These are phyloP conservation scores for Gilbertella persicaria DNA, from an alignment of 371 early-diverging fungal species.

Conservation along the genomic window DNA sequence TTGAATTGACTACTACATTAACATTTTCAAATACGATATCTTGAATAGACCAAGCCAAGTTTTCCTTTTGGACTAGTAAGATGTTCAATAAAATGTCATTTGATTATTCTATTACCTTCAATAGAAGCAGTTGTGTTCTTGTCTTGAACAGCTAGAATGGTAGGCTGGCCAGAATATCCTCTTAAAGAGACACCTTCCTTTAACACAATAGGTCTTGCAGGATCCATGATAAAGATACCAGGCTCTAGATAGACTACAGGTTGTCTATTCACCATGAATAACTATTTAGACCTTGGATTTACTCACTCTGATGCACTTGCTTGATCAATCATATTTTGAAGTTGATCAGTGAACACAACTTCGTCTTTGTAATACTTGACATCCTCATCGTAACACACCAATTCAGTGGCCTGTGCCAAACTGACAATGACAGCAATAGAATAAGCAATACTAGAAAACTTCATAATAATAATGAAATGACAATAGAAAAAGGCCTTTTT, in stretches of 20 bases:
- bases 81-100: neutral
- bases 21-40: constrained; percentile 47
- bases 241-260: constrained; percentile 31
- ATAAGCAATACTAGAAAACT: constrained; percentile 4
- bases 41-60: constrained; percentile 37
- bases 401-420: neutral
- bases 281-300: neutral
- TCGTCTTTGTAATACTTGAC: constrained; percentile 1
- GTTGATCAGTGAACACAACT: constrained; percentile 11
- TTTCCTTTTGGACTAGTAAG: constrained; percentile 7
- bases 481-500: too few relatives aligned
- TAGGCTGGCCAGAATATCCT: constrained; percentile 12
- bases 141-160: constrained; percentile 14
- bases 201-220: constrained; percentile 18
- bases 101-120: constrained; percentile 8
- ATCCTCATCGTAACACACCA: constrained; percentile 15
- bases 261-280: constrained; percentile 20
- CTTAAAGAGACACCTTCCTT: constrained; percentile 23
- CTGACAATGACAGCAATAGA: constrained; percentile 2
- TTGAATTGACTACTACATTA: constrained; percentile 28
- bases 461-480: constrained; percentile 11
- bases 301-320: constrained; percentile 28
- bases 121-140: constrained; percentile 13
- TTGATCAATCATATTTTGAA: constrained; percentile 37
- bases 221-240: constrained; percentile 27